Base-by-base conservation (phyloP, 768 basidiomycete genomes). In the Lactifluus rugatus region DNA sequence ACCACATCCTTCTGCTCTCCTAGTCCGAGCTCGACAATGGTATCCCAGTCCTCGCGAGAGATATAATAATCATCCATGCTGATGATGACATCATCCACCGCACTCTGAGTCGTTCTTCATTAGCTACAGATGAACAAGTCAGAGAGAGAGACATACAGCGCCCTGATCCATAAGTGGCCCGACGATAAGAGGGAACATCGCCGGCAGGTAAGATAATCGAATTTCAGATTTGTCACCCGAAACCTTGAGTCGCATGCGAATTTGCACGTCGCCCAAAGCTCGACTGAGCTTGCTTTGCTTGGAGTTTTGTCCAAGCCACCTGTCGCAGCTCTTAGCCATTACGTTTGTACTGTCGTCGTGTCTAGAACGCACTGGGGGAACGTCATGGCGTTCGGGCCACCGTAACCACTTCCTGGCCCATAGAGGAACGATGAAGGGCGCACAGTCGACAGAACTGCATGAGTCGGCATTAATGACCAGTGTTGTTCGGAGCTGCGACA, bases 241-340 rank as follows among this genome's bases (percentile, higher is more conserved):
- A 0, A 93, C 89, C 66, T 86, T 89, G 57, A 98, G 78, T 2
- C 96, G 85, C 96, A 98, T 96, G 49, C 87, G 86, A 45, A 92
- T 88, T 70, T 98, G 95, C 10, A 97, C 84, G 58, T 99, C 96
- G 37, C 80, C 80, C 17, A 99, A 76, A 62, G 88, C 85, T 37
- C 94, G 80, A 54, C 69, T 75, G 0, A 97, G 78, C 66, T 95
- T 96, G 62, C 67, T 77, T 70, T 89, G 87, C 67, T 94, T 95
- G 57, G 96, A 98, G 71, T 98, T 98, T 68, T 98, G 93, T 9
- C 95, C 95, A 13, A 99, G 83, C 92, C 93, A 99, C 67, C 94
- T 97, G 65, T 3, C 42, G 25, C 62, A 41, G 17, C 14, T 11
- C 54, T 54, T 17, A 9, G 48, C 58, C 25, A 54, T 54, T n/a